A percentile compares a stretch with the other conserved stretches of the same genome.
These are phyloP conservation scores for Lepidopterella palustris DNA, from an alignment of 495 filamentous ascomycete species.

Conservation along the genomic window DNA sequence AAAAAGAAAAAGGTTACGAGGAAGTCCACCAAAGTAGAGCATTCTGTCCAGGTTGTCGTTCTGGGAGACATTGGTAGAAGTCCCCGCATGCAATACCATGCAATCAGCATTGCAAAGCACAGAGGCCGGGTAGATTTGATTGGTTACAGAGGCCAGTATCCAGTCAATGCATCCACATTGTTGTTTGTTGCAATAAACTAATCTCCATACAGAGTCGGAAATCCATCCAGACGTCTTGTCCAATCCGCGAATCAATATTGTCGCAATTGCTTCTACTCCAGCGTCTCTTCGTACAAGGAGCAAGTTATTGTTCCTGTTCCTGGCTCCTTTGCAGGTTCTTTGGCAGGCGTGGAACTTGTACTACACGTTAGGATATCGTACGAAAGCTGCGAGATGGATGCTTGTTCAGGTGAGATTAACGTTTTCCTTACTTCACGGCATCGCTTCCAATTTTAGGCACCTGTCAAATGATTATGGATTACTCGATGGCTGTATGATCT, in stretches of 20 bases:
- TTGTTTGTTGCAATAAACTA: not conserved
- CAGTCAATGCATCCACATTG: not conserved
- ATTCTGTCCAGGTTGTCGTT: slow-evolving; percentile 76
- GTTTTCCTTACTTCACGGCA: not conserved
- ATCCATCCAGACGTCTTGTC: slow-evolving; percentile 68
- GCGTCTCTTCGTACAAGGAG: slow-evolving; percentile 56
- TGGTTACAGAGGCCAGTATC: slow-evolving; percentile 69
- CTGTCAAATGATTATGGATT: no score
- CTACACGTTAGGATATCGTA: slow-evolving; percentile 62
- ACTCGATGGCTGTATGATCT: no score
- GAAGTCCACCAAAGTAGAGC: slow-evolving; percentile 32
- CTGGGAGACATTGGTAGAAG: slow-evolving; percentile 96
- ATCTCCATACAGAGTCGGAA: slow-evolving; percentile 47
- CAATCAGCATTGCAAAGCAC: slow-evolving; percentile 80
- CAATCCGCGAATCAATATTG: slow-evolving; percentile 58
- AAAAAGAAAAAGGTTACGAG: slow-evolving; percentile 15
- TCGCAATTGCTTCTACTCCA: slow-evolving; percentile 59
- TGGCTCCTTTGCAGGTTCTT: slow-evolving; percentile 79
- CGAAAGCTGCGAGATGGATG: slow-evolving; percentile 68
- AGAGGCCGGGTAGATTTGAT: slow-evolving; percentile 77
- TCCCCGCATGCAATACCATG: slow-evolving; percentile 98
- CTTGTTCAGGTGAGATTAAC: slow-evolving; percentile 58
- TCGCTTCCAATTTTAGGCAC: no score
- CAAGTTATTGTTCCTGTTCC: slow-evolving; percentile 69
- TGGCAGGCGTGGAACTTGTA: slow-evolving; percentile 70